A percentile compares a stretch with the other conserved stretches of the same genome.
Evolutionary conservation across 1,284 basidiomycete genomes (phyloP).

Genomic region (Cutaneotrichosporon arboriforme): DNA sequence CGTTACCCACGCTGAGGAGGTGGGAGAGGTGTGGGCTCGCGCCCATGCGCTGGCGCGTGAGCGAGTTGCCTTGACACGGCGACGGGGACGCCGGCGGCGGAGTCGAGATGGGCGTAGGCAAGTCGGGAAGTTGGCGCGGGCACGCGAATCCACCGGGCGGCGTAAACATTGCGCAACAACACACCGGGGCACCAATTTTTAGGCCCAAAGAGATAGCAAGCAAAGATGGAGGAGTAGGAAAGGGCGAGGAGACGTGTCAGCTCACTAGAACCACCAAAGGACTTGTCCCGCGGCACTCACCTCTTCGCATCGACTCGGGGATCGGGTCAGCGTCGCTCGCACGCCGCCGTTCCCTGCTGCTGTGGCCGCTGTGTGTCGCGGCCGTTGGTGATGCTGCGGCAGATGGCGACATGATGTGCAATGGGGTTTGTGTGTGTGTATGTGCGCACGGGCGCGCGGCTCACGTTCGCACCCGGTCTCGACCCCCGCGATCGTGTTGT

Average conservation of each 20-base stretch:
- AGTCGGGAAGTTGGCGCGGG: too few relatives aligned
- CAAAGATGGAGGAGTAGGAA: not conserved
- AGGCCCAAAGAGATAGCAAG: too few relatives aligned
- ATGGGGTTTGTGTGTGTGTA: not conserved
- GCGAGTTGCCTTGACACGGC: constrained; percentile 28
- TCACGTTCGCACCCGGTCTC: too few relatives aligned
- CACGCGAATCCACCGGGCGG: too few relatives aligned
- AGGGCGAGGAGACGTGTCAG: not conserved
- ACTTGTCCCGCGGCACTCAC: not conserved
- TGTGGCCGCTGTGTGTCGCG: too few relatives aligned
- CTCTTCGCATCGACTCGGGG: constrained; percentile 5
- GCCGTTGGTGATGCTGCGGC: not conserved
- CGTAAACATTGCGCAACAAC: too few relatives aligned
- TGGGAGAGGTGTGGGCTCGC: constrained; percentile 45
- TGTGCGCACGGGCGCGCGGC: not conserved
- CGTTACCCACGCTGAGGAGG: constrained; percentile 41
- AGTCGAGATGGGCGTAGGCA: too few relatives aligned
- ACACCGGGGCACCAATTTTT: too few relatives aligned
- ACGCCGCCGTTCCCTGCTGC: too few relatives aligned
- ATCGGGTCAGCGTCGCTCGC: not conserved
- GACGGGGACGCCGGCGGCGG: too few relatives aligned
- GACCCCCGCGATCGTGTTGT: too few relatives aligned
- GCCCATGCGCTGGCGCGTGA: constrained; percentile 43
- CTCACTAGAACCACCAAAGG: not conserved
- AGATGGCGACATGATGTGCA: not conserved